Conservation (phyloP, 2,329 filamentous ascomycete genomes). For the Mycosphaerella arachidis region DNA sequence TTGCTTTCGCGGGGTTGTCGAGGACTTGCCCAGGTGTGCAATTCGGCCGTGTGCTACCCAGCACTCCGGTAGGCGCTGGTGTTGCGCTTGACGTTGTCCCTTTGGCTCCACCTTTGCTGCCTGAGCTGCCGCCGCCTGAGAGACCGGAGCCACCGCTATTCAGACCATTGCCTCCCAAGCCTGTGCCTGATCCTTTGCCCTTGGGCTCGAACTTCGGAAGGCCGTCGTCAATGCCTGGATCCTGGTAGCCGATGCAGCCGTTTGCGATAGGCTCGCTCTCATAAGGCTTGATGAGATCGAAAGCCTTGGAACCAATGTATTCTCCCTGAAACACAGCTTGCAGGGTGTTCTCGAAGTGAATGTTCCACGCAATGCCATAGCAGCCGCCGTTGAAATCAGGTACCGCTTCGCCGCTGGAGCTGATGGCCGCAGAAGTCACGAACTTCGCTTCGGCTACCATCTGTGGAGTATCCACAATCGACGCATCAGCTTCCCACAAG, state of each 20-base stretch:
- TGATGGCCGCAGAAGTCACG: constrained; percentile 5
- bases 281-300: not conserved
- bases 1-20: no score
- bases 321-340: not conserved
- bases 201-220: not conserved
- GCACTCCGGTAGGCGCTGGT: no score
- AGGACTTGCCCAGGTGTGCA: no score
- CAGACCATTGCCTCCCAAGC: constrained; percentile 1
- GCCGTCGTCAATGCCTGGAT: constrained; percentile 2
- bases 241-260: constrained; percentile 10
- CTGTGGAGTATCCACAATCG: constrained; percentile 3
- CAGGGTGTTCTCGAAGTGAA: constrained; percentile 9
- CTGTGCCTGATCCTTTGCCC: not conserved
- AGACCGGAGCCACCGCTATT: constrained; percentile 1
- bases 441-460: constrained; percentile 9
- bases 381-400: constrained; percentile 8
- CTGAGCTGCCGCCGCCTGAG: not conserved
- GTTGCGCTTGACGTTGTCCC: no score
- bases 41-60: no score
- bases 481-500: constrained; percentile 1
- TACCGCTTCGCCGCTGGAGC: not conserved
- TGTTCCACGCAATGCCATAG: constrained; percentile 10
- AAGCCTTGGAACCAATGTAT: not conserved
- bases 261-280: constrained; percentile 6
- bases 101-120: no score